Evolutionary conservation across 192 early-diverging fungal genomes (phyloP), one percentile per base, ranked within the genome.

Genomic region (Coemansia sp.): DNA sequence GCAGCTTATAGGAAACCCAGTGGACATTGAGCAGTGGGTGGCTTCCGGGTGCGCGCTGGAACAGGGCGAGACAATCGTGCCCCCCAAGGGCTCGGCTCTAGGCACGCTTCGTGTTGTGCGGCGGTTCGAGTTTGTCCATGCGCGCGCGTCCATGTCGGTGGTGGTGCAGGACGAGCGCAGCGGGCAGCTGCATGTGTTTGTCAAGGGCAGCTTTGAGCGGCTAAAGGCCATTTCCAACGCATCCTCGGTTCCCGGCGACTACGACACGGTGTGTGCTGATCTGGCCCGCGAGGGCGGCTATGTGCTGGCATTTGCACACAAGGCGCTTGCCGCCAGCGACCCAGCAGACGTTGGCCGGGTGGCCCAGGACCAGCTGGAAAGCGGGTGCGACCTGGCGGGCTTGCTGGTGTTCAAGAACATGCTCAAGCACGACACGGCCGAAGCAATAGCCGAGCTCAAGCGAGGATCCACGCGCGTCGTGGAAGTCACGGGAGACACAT

Each of bases 401-500:
- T 65, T 92, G 14, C 61, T 89, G n/a, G 57, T 92, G n/a, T 91
- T 92, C 63, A 81, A 88, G 50, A 92, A 92, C 60, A 79, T 84
- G 65, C 71, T 92, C 8, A 92, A 92, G 73, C 66, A 60, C 6
- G 88, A 90, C 55, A 91, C 89, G n/a, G 47, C 63, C n/a, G 78
- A 84, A 41, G 85, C 86, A 13, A 80, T 92, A 40, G 55, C 65
- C 43, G 80, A 89, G 61, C 83, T 92, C 48, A 81, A 89, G 57
- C 62, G 64, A 20, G 90, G 88, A 35, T 83, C 73, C 20, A 83
- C 80, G 16, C 83, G 90, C 42, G 86, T 82, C 14, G 80, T 90
- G 18, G 91, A 91, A 89, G 85, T 92, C 60, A 91, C 90, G 5
- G 90, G 90, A 43, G 90, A 92, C 60, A 88, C 87, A 28, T 84